Evolutionary conservation across 2,329 filamentous ascomycete genomes (phyloP).

Genomic region (Colletotrichum melonis): DNA sequence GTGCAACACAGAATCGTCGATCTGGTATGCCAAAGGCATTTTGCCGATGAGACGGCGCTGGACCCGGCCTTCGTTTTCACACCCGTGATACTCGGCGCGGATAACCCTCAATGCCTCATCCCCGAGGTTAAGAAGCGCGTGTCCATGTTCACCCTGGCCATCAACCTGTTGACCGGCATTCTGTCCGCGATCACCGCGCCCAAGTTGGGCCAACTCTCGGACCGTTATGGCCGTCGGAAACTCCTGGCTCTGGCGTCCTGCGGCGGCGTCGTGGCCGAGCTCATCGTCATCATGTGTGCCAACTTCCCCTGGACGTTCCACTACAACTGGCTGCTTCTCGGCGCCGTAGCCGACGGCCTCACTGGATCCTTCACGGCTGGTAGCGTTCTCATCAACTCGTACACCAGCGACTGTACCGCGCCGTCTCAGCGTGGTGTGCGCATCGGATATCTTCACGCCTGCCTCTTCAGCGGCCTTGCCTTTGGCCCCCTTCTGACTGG

Average conservation of each 20-base stretch:
- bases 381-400: slow-evolving; percentile 82
- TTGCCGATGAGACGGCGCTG: slow-evolving; percentile 71
- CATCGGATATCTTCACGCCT: slow-evolving; percentile 92
- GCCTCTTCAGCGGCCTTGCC: slow-evolving; percentile 89
- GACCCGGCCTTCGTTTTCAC: slow-evolving; percentile 70
- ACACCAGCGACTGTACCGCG: slow-evolving; percentile 88
- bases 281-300: slow-evolving; percentile 82
- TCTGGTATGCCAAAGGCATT: slow-evolving; percentile 86
- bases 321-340: slow-evolving; percentile 83
- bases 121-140: slow-evolving; percentile 82
- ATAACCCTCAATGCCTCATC: slow-evolving; percentile 84
- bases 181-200: slow-evolving; percentile 86
- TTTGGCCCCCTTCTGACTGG: slow-evolving; percentile 86
- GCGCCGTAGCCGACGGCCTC: slow-evolving; percentile 82
- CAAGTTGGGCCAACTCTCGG: slow-evolving; percentile 85
- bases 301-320: slow-evolving; percentile 78
- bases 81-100: slow-evolving; percentile 74
- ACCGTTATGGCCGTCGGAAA: slow-evolving; percentile 83
- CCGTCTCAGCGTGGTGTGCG: slow-evolving; percentile 83
- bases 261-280: slow-evolving; percentile 80
- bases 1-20: slow-evolving; percentile 70
- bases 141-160: slow-evolving; percentile 81
- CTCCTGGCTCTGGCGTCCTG: slow-evolving; percentile 79
- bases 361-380: slow-evolving; percentile 90
- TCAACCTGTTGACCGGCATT: slow-evolving; percentile 79